A percentile compares a stretch with the other conserved stretches of the same genome.
Evolutionary conservation across 495 filamentous ascomycete genomes (phyloP).

Genomic region (Niebla homalea): DNA sequence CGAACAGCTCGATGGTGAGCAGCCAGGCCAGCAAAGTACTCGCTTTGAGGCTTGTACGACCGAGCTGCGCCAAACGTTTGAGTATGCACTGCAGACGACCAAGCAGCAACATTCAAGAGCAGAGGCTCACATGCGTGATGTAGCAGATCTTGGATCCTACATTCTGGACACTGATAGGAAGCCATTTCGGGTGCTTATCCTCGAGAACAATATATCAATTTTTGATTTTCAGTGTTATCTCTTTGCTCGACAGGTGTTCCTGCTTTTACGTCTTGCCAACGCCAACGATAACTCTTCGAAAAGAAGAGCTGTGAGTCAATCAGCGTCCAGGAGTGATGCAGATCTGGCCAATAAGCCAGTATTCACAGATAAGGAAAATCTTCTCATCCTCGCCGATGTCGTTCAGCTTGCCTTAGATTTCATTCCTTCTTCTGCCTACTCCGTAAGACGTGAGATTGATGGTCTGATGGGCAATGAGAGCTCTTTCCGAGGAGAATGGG

Average conservation of each 20-base stretch:
- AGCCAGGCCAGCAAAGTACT: slow-evolving; percentile 45
- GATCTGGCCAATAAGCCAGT: no score
- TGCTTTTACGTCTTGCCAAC: slow-evolving; percentile 75
- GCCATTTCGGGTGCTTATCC: slow-evolving; percentile 78
- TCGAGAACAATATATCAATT: slow-evolving; percentile 91
- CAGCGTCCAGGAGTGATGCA: no score
- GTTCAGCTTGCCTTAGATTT: slow-evolving; percentile 68
- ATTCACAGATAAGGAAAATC: slow-evolving; percentile 52
- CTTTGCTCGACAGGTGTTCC: slow-evolving; percentile 73
- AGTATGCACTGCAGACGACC: slow-evolving; percentile 25
- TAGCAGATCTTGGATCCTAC: slow-evolving; percentile 28
- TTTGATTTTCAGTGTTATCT: slow-evolving; percentile 95
- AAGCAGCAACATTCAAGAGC: not conserved
- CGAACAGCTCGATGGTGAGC: slow-evolving; percentile 47
- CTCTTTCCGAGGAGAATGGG: slow-evolving; percentile 13
- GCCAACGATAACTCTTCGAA: slow-evolving; percentile 13
- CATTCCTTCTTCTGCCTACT: slow-evolving; percentile 60
- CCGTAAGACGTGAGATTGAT: slow-evolving; percentile 62
- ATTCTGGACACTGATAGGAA: slow-evolving; percentile 65
- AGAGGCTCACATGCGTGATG: slow-evolving; percentile 11
- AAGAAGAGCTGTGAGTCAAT: no score
- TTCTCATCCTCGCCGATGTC: slow-evolving; percentile 65
- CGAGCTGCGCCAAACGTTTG: slow-evolving; percentile 48
- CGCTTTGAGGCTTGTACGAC: slow-evolving; percentile 56
- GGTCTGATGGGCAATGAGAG: not conserved